Evolutionary conservation across 2,329 filamentous ascomycete genomes (phyloP), one percentile per base, ranked within the genome.

Genomic region (Clonostachys sp.): DNA sequence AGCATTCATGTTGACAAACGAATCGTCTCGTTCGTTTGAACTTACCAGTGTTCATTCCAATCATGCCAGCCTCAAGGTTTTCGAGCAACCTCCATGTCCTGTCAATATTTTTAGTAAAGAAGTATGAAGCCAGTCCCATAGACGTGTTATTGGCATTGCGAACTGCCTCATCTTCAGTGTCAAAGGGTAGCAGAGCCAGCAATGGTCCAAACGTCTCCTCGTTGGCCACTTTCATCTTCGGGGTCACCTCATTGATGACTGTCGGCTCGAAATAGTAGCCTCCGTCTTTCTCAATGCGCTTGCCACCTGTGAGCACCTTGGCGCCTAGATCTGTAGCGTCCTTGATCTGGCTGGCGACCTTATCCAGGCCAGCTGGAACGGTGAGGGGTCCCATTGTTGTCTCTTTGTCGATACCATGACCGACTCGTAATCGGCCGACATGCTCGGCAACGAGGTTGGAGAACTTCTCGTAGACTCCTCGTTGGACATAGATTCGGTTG

Each of bases 151-250:
- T 89, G 2, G 85, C 86, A 47, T 84, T 67, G 47, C 77, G 69
- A 9, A 88, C 75, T 7, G 87, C 86, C 50, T 90, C 84, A 34
- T 83, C 80, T 61, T 90, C 86, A 0, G 77, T 81, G 33, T 86
- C 75, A 60, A 89, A 89, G 13, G 75, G 70, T 64, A 87, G 87
- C 3, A 89, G 62, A 1, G 81, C 84, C 1, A 84, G 83, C 0
- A 89, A 76, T 2, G 86, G 86, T 1, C 84, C 86, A 56, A 89
- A 89, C 0, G 84, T 89, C 64, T 89, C 86, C 54, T 89, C 85
- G 3, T 72, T 70, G 24, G 82, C 78, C 50, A 89, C 70, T 48
- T 75, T 66, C 86, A 89, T 89, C 36, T 84, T 75, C 51, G 73
- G 71, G 12, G 67, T 86, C 75, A 87, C 84, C 43, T 80, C 78